phyloP scores from a whole-genome alignment of 169 alveolate species.

The Plasmodium sp. region DNA sequence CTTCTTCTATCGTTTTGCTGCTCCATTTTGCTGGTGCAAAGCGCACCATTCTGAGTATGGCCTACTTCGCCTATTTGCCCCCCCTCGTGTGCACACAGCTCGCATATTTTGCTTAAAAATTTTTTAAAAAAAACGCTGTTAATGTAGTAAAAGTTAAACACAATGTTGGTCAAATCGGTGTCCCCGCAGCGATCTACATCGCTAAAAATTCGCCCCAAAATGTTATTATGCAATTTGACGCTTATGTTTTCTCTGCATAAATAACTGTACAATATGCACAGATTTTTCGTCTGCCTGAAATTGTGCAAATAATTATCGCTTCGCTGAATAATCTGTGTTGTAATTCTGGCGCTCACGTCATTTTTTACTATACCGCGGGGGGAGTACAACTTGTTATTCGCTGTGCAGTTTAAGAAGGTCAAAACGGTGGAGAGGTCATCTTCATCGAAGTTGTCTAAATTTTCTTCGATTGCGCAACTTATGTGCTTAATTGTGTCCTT shows the following conservation, averaged over 20 bases:
- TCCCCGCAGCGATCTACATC: slow-evolving; percentile 36
- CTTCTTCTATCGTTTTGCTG: not conserved
- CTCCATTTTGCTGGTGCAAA: not conserved
- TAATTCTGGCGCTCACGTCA: not conserved
- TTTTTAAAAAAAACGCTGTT: slow-evolving; percentile 56
- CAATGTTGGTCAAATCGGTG: slow-evolving; percentile 50
- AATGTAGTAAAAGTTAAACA: slow-evolving; percentile 56
- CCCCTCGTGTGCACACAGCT: not conserved
- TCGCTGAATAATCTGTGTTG: slow-evolving; percentile 15
- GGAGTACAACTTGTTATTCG: slow-evolving; percentile 22
- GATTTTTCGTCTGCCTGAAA: slow-evolving; percentile 51
- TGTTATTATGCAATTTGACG: slow-evolving; percentile 22
- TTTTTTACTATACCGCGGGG: not conserved
- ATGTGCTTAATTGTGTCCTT: slow-evolving; percentile 18
- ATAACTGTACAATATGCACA: slow-evolving; percentile 51
- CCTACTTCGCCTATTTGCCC: not conserved
- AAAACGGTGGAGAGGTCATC: slow-evolving; percentile 60
- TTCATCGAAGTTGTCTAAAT: slow-evolving; percentile 45
- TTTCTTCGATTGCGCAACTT: slow-evolving; percentile 31
- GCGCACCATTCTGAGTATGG: not conserved
- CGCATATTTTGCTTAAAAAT: slow-evolving; percentile 34
- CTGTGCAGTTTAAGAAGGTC: slow-evolving; percentile 36
- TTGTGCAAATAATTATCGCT: slow-evolving; percentile 49
- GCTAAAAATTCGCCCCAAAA: slow-evolving; percentile 15
- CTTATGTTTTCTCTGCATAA: slow-evolving; percentile 64